phyloP scores from a whole-genome alignment of 257 asterid species.

The Ocimum tenuiflorum region DNA sequence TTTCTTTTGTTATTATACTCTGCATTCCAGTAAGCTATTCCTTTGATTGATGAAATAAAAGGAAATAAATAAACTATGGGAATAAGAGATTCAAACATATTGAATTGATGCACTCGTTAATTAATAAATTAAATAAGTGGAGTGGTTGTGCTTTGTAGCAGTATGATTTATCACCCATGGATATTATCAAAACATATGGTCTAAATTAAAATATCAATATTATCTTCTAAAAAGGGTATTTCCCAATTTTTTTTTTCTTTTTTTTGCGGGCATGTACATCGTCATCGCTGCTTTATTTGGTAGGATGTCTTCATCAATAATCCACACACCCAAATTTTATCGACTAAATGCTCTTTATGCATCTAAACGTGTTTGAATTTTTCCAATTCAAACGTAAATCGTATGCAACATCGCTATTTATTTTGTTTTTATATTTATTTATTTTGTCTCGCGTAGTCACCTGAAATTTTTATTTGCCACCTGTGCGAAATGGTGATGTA shows the following conservation, averaged over 20 bases:
- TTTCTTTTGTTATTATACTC: too few relatives aligned
- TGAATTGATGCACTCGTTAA: background rate
- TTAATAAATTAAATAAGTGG: background rate
- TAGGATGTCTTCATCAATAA: slow-evolving; percentile 19
- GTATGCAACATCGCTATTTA: too few relatives aligned
- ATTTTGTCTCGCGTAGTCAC: too few relatives aligned
- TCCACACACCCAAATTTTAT: slow-evolving; percentile 8
- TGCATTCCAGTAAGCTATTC: too few relatives aligned
- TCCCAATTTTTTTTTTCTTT: too few relatives aligned
- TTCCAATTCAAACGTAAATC: background rate
- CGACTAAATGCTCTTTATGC: background rate
- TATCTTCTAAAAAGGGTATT: background rate
- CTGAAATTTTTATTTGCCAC: too few relatives aligned
- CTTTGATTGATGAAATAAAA: background rate
- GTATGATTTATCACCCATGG: background rate
- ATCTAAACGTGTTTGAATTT: background rate
- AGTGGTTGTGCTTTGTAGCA: slow-evolving; percentile 2
- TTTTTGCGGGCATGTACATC: background rate
- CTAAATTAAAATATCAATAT: background rate
- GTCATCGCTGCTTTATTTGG: slow-evolving; percentile 23
- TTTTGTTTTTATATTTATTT: too few relatives aligned
- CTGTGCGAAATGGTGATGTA: too few relatives aligned
- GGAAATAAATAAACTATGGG: background rate
- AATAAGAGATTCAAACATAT: background rate
- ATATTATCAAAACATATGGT: background rate